phyloP scores from a whole-genome alignment of 2,329 filamentous ascomycete genomes.

The Neocucurbitaria cava region DNA sequence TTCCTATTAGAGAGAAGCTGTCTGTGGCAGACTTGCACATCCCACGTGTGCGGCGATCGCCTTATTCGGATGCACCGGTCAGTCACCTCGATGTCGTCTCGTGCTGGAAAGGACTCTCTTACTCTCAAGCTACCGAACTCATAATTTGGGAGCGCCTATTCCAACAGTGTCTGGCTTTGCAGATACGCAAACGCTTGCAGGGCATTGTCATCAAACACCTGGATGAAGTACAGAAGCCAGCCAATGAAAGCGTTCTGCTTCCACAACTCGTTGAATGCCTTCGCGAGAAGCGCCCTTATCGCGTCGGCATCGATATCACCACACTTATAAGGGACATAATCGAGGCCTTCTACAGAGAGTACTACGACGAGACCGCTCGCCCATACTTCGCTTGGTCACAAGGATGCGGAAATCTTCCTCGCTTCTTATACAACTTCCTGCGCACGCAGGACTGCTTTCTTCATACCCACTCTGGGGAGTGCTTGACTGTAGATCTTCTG shows the following conservation, averaged over 20 bases:
- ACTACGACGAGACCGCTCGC: background rate
- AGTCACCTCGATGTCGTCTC: constrained; percentile 44
- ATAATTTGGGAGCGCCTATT: constrained; percentile 41
- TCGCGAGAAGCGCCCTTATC: background rate
- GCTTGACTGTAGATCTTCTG: constrained; percentile 23
- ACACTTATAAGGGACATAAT: constrained; percentile 38
- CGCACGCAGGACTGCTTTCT: constrained; percentile 43
- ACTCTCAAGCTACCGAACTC: constrained; percentile 38
- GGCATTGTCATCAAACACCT: constrained; percentile 13
- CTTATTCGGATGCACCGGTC: constrained; percentile 13
- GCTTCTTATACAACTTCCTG: constrained; percentile 41
- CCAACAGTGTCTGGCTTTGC: constrained; percentile 23
- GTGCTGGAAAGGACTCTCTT: constrained; percentile 46
- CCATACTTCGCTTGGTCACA: constrained; percentile 31
- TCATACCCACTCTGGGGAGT: constrained; percentile 15
- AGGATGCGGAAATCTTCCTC: constrained; percentile 29
- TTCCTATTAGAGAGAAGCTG: constrained; percentile 12
- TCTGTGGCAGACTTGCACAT: constrained; percentile 23
- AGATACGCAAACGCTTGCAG: constrained; percentile 25
- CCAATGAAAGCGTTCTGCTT: constrained; percentile 13
- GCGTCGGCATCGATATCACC: constrained; percentile 28
- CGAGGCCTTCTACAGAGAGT: constrained; percentile 22
- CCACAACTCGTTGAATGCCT: constrained; percentile 20
- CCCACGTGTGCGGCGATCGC: constrained; percentile 34
- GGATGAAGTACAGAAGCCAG: constrained; percentile 4